Base-by-base conservation (phyloP, 306 rosid genomes). In the Oemleria cerasiformis region DNA sequence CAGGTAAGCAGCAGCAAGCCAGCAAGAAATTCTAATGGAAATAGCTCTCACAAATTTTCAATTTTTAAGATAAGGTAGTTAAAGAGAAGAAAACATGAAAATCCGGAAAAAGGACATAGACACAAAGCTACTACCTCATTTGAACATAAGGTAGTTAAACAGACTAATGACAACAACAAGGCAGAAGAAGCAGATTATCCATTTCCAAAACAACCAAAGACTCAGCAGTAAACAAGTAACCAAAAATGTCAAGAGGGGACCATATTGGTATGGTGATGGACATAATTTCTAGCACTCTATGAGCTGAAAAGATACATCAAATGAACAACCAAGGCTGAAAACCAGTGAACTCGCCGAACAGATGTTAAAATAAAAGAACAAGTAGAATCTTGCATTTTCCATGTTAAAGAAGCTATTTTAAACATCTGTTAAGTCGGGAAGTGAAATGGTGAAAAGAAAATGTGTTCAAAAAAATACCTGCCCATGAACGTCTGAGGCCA, bases 401-500 rank as follows among this genome's bases (percentile, higher is more conserved):
- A 45, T 45, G 9, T 71, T 17, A 30, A 67, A 30, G 56, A 47
- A 60, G 47, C 45, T 30, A 36, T 21, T 44, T 47, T 7, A 2
- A 20, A 69, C 5, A 15, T 39, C 9, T 49, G n/a, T 51, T 59
- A 55, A 40, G 34, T 36, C 5, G 59, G 30, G 25, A 42, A 60
- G 65, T 63, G 70, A 72, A 6, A 30, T 30, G 36, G 36, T 30
- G 36, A 30, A 4, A 30, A 30, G 3, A 75, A 48, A 30, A 20
- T 39, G 58, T 76, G 60, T 83, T 51, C 48, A 16, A 38, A 63
- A 19, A 78, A 38, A 67, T 79, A 94, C 97, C 99, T 94, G 99
- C 63, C 99, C 99, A 78, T 94, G 97, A 83, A 91, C 99, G 66
- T 94, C 99, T 80, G 87, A 86, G 54, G 99, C 96, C 78, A 86